Percentiles rank a stretch among this genome's conserved stretches.
These are phyloP conservation scores for Maudiozyma pseudohumilis DNA, from an alignment of 805 yeast species.

Conservation along the genomic window DNA sequence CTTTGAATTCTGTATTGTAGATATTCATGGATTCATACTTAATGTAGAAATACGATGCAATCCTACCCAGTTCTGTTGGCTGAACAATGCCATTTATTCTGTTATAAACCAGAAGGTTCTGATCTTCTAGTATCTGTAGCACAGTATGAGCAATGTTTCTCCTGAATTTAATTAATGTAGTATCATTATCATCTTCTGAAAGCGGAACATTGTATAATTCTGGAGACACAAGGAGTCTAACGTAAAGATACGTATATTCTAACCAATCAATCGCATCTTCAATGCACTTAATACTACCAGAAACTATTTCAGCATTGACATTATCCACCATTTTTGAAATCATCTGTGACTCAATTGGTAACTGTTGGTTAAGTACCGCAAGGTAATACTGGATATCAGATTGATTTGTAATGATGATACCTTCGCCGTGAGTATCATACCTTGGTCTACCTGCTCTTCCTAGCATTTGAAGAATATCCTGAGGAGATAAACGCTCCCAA, in stretches of 20 bases:
- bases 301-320: constrained; percentile 78
- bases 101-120: constrained; percentile 54
- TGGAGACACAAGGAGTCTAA: constrained; percentile 70
- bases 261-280: constrained; percentile 76
- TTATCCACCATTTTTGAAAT: constrained; percentile 60
- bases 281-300: constrained; percentile 51
- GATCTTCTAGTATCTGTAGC: constrained; percentile 43
- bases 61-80: constrained; percentile 65
- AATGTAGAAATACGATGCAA: constrained; percentile 82
- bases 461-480: constrained; percentile 92
- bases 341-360: constrained; percentile 87
- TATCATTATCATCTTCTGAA: constrained; percentile 39
- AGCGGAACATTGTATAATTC: constrained; percentile 52
- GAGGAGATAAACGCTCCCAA: constrained; percentile 91
- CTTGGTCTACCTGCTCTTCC: constrained; percentile 98
- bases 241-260: constrained; percentile 64
- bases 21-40: constrained; percentile 59
- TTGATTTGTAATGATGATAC: constrained; percentile 82
- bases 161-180: constrained; percentile 40
- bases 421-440: constrained; percentile 86
- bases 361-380: constrained; percentile 81
- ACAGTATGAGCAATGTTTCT: constrained; percentile 72
- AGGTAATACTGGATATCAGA: constrained; percentile 79
- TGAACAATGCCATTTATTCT: constrained; percentile 36
- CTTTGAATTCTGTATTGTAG: constrained; percentile 53